phyloP scores from a whole-genome alignment of 805 yeast genomes.

The Spencermartinsiella europaea region DNA sequence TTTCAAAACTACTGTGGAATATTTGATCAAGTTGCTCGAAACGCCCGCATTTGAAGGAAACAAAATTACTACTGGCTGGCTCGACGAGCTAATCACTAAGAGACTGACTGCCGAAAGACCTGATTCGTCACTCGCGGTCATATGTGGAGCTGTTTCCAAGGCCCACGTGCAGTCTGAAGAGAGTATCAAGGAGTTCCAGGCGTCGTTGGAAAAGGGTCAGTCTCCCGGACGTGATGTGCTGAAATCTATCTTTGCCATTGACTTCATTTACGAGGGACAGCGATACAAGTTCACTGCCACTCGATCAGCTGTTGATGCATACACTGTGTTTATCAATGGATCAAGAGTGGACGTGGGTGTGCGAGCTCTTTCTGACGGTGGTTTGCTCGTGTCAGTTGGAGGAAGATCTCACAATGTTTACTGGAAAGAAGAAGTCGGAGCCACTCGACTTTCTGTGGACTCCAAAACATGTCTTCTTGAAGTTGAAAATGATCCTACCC shows the following conservation, averaged over 20 bases:
- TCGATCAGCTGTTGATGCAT: conserved; percentile 77
- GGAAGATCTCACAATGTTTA: conserved; percentile 94
- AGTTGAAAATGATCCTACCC: conserved; percentile 97
- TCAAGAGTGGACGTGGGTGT: conserved; percentile 84
- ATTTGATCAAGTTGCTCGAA: conserved; percentile 88
- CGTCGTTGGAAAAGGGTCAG: conserved; percentile 90
- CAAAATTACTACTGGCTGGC: conserved; percentile 98
- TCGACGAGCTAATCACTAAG: conserved; percentile 90
- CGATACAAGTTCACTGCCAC: conserved; percentile 95
- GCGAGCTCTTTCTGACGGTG: conserved; percentile 90
- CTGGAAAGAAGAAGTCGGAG: conserved; percentile 97
- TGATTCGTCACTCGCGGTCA: conserved; percentile 80
- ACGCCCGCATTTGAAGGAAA: conserved; percentile 95
- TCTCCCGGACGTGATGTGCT: conserved; percentile 78
- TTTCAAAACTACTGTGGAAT: conserved; percentile 96
- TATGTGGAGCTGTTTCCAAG: conserved; percentile 97
- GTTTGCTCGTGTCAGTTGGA: conserved; percentile 77
- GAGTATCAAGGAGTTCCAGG: conserved; percentile 60
- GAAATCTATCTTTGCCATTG: conserved; percentile 86
- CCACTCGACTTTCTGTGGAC: conserved; percentile 91
- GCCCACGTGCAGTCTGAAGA: conserved; percentile 78
- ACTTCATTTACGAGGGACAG: conserved; percentile 90
- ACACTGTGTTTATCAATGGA: conserved; percentile 89
- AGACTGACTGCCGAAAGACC: conserved; percentile 97
- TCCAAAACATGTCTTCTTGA: conserved; percentile 92